Evolutionary conservation across 129 eudicot species (phyloP).

Genomic region (Solidago caesia): DNA sequence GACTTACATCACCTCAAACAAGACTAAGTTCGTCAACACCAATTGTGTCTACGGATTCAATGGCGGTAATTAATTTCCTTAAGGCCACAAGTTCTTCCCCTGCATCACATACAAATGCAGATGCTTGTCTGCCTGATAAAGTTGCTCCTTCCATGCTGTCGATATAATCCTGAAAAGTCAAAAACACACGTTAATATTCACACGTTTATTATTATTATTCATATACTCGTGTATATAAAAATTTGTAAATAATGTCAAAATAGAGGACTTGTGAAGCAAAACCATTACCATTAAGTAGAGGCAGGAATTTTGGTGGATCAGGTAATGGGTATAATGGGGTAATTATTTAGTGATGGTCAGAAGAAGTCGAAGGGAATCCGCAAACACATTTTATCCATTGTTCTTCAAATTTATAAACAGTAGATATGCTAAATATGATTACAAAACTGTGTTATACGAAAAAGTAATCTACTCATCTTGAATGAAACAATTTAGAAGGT

Average conservation of each 20-base stretch:
- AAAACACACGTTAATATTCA: background rate
- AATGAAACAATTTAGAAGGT: no score
- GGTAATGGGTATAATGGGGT: no score
- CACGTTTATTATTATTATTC: background rate
- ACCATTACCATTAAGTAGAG: no score
- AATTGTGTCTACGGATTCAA: constrained; percentile 27
- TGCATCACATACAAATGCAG: constrained; percentile 79
- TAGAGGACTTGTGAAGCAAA: background rate
- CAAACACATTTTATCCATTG: no score
- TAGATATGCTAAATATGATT: no score
- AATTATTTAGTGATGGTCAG: no score
- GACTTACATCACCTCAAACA: constrained; percentile 39
- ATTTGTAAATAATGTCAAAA: background rate
- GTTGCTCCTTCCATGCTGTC: constrained; percentile 99
- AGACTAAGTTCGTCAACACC: constrained; percentile 60
- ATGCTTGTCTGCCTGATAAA: constrained; percentile 93
- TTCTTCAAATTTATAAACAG: no score
- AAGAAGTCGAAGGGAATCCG: no score
- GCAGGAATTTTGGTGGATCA: no score
- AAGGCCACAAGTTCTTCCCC: constrained; percentile 75
- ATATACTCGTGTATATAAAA: background rate
- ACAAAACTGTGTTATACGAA: no score
- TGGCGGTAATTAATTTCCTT: constrained; percentile 40
- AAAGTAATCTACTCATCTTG: no score
- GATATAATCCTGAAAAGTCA: constrained; percentile 71